Percentiles rank a stretch among this genome's conserved stretches.
phyloP scores from a whole-genome alignment of 257 asterid genomes.

The Primulina tabacum region DNA sequence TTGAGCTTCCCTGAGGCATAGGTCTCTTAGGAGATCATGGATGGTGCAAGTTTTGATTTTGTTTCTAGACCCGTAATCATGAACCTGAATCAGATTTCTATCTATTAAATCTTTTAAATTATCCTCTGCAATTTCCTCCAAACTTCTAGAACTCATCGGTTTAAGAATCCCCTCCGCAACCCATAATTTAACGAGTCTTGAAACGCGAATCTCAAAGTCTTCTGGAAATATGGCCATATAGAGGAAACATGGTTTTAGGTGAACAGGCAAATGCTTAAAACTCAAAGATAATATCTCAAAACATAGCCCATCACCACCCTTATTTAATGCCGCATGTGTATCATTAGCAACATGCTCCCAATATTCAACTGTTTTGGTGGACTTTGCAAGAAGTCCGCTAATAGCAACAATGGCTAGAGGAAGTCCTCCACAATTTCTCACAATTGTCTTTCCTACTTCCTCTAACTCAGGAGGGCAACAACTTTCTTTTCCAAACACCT shows the following conservation, averaged over 20 bases:
- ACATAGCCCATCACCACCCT: background rate
- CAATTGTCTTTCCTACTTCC: background rate
- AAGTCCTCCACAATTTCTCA: conserved; percentile 1
- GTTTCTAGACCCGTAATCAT: background rate
- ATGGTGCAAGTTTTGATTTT: conserved; percentile 18
- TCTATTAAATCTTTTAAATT: conserved; percentile 21
- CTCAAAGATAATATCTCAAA: conserved; percentile 19
- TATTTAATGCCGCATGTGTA: background rate
- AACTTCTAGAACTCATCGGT: conserved; percentile 7
- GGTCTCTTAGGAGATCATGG: conserved; percentile 30
- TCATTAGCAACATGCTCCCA: conserved; percentile 16
- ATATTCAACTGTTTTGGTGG: background rate
- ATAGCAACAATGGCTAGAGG: conserved; percentile 16
- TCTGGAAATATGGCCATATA: conserved; percentile 25
- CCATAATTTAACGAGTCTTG: conserved; percentile 27
- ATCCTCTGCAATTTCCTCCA: conserved; percentile 28
- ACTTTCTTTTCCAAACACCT: conserved; percentile 5
- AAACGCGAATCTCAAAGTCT: conserved; percentile 10
- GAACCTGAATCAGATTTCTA: conserved; percentile 22
- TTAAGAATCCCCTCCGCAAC: conserved; percentile 28
- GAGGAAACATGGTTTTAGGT: conserved; percentile 24
- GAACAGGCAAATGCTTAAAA: conserved; percentile 29
- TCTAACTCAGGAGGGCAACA: conserved; percentile 2
- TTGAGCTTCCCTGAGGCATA: conserved; percentile 23
- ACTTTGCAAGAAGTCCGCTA: conserved; percentile 4